Evolutionary conservation across 2,329 filamentous ascomycete species (phyloP).

Genomic region (Pezicula neosporulosa): DNA sequence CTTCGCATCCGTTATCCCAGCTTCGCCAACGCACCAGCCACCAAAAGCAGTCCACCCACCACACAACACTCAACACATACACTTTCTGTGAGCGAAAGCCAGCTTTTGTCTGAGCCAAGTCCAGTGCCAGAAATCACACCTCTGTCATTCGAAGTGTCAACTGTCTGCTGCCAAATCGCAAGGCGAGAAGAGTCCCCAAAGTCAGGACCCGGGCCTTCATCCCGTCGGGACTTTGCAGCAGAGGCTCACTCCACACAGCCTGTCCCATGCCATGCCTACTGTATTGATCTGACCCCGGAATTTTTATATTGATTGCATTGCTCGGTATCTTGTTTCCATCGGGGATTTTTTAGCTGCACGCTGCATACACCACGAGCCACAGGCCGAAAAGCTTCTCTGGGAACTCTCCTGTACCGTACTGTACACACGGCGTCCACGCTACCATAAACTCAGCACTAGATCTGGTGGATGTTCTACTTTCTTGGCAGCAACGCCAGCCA

Average conservation of each 20-base stretch:
- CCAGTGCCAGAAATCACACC: not conserved
- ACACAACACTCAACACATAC: not conserved
- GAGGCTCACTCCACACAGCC: too few relatives aligned
- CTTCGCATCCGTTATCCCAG: too few relatives aligned
- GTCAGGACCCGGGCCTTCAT: not conserved
- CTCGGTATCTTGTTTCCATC: not conserved
- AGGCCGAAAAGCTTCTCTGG: conserved; percentile 1
- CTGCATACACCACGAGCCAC: not conserved
- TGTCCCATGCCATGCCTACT: too few relatives aligned
- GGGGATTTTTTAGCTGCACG: conserved; percentile 1
- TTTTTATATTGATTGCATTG: not conserved
- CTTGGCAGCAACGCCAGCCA: too few relatives aligned
- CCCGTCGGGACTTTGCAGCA: not conserved
- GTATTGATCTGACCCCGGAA: too few relatives aligned
- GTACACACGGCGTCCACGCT: not conserved
- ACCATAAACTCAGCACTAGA: not conserved
- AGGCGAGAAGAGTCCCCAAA: not conserved
- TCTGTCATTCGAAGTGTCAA: not conserved
- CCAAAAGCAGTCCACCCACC: not conserved
- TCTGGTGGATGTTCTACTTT: too few relatives aligned
- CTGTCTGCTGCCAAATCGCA: not conserved
- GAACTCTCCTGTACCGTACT: too few relatives aligned
- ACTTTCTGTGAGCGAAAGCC: not conserved
- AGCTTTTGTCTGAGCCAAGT: not conserved
- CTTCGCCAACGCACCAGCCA: not conserved